These are phyloP conservation scores for Flaveria floridana DNA, from an alignment of 140 eudicot genomes.

Conservation along the genomic window DNA sequence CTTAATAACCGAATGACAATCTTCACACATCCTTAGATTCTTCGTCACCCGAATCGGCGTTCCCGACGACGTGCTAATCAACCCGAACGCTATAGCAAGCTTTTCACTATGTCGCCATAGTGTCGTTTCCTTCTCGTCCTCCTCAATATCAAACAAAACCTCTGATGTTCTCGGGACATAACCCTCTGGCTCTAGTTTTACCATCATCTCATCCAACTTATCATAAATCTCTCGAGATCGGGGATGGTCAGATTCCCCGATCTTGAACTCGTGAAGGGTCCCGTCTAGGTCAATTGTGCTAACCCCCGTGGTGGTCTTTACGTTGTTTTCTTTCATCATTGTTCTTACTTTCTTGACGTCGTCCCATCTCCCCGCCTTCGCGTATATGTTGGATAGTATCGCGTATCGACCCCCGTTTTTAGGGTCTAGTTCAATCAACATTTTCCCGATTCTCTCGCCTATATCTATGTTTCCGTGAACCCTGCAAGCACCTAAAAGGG, in stretches of 20 bases:
- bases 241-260: conserved; percentile 49
- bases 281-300: conserved; percentile 48
- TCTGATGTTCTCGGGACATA: conserved; percentile 40
- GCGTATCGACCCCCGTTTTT: conserved; percentile 50
- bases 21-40: conserved; percentile 40
- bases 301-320: conserved; percentile 40
- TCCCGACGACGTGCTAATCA: conserved; percentile 39
- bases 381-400: conserved; percentile 52
- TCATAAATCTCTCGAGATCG: conserved; percentile 33
- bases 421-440: conserved; percentile 49
- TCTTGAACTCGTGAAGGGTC: conserved; percentile 48
- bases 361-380: conserved; percentile 55
- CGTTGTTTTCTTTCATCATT: conserved; percentile 47
- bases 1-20: conserved; percentile 33
- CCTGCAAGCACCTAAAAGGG: conserved; percentile 54
- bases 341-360: conserved; percentile 36
- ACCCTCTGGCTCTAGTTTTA: conserved; percentile 36
- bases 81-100: conserved; percentile 42
- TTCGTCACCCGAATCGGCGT: conserved; percentile 42
- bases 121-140: conserved; percentile 46
- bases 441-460: conserved; percentile 49
- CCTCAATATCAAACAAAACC: conserved; percentile 50
- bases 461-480: conserved; percentile 41
- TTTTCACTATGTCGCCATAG: conserved; percentile 38
- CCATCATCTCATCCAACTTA: conserved; percentile 42